Percentiles rank a stretch among this genome's conserved stretches.
Evolutionary conservation across 352 stramenopile genomes (phyloP).

Genomic region (Globisporangium orthogonon): DNA sequence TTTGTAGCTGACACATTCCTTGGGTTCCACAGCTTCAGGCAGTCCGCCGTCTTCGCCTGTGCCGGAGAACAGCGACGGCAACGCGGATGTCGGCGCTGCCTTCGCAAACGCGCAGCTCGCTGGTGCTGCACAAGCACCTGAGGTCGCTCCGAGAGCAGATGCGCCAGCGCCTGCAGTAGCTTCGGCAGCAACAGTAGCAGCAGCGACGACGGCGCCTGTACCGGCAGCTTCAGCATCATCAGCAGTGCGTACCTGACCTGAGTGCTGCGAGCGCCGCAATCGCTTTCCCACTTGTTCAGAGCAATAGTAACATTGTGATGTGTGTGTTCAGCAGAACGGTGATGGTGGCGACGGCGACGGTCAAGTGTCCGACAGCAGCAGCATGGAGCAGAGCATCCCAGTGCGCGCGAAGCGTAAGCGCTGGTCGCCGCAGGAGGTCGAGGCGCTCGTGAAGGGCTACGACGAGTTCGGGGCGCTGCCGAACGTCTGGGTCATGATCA

Average conservation of each 20-base stretch:
- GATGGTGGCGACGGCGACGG: conserved; percentile 2
- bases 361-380: conserved; percentile 1
- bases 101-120: not conserved
- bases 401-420: conserved; percentile 23
- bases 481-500: conserved; percentile 70
- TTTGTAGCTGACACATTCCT: too few species aligned
- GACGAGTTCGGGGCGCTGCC: conserved; percentile 34
- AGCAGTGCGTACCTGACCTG: not conserved
- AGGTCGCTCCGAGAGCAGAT: not conserved
- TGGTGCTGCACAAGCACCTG: not conserved
- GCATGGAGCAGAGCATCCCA: conserved; percentile 8
- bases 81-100: not conserved
- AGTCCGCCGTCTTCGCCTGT: conserved; percentile 3
- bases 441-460: conserved; percentile 54
- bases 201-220: not conserved
- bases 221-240: not conserved
- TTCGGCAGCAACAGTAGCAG: not conserved
- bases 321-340: not conserved
- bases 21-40: conserved; percentile 1
- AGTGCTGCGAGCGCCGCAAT: too few species aligned
- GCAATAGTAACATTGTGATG: too few species aligned
- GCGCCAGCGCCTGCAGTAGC: not conserved
- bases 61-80: conserved; percentile 8
- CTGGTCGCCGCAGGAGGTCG: conserved; percentile 51
- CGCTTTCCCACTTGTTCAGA: too few species aligned